Base-by-base conservation (phyloP, 805 yeast species). In the Spathaspora arborariae region DNA sequence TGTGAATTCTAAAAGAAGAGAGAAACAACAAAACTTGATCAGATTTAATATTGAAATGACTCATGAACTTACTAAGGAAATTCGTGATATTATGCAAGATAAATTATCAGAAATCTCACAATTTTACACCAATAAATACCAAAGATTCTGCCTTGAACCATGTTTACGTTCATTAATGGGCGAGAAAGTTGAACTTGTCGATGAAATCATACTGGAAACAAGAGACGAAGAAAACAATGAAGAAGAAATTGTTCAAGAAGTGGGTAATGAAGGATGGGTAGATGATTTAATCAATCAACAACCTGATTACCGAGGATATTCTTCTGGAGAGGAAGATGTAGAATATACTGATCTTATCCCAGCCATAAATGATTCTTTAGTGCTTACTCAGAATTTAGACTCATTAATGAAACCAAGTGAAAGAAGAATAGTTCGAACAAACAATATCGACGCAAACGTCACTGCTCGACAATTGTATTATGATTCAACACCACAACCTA, bases 401-500 rank as follows among this genome's bases (percentile, higher is more conserved):
- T 51, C 62, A 34, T 40, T 58, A 46, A 48, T 10, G 53, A 55
- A 18, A 39, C 45, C 19, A 6, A 30, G 7, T 8, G 9, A 22
- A 22, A 6, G 26, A 22, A 9, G 9, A 22, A 9, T 9, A 22
- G 26, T 22, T 9, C 35, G n/a, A 15, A 6, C 35, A 3, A 30
- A n/a, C 16, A 7, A 30, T 15, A 24, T 6, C 8, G 35, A 8
- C 3, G 35, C 35, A 8, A 4, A 13, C 6, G 35, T 16, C 4
- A 3, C 4, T 7, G 35, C 35, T 4, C 16, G 35, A 13, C 15
- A 10, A 6, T 13, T 13, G 35, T 30, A 30, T 8, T 44, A 44
- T 56, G 96, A 88, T 58, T 83, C 88, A 36, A 88, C 96, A 0
- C 97, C 97, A 0, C 76, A 91, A 11, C 97, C 97, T 0, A 90